Evolutionary conservation across 345 rosid species (phyloP).

Genomic region (Odontarrhena argentea): DNA sequence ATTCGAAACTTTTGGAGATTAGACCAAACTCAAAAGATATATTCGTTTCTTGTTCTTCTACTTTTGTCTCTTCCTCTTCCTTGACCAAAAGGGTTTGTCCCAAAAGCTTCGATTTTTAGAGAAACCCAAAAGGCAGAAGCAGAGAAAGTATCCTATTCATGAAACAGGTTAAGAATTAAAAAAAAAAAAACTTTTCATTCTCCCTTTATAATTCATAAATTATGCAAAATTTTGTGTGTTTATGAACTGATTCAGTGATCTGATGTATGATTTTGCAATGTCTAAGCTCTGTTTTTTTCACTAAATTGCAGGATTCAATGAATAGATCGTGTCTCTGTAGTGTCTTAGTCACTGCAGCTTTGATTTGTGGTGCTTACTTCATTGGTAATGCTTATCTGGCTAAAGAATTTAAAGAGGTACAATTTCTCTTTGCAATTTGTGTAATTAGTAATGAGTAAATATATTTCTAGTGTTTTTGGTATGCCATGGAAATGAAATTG

Average conservation of each 20-base stretch:
- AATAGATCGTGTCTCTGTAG: slow-evolving; percentile 61
- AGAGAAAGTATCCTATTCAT: slow-evolving; percentile 26
- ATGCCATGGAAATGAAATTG: no score
- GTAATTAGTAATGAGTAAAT: neutral
- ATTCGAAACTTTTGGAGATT: neutral
- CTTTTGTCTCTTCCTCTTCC: slow-evolving; percentile 37
- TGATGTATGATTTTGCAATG: no score
- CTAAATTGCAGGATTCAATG: slow-evolving; percentile 45
- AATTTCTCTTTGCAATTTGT: neutral
- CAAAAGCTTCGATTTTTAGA: slow-evolving; percentile 28
- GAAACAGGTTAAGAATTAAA: slow-evolving; percentile 40
- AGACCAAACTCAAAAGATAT: slow-evolving; percentile 19
- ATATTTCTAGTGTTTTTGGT: no score
- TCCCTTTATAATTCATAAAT: no score
- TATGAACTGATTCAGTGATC: no score
- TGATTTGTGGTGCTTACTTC: slow-evolving; percentile 66
- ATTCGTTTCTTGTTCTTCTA: slow-evolving; percentile 34
- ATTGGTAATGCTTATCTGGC: slow-evolving; percentile 49
- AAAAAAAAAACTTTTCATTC: no score
- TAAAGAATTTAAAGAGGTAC: slow-evolving; percentile 60
- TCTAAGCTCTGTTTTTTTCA: no score
- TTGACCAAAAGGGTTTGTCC: slow-evolving; percentile 26
- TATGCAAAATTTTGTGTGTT: no score
- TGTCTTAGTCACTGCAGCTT: slow-evolving; percentile 47
- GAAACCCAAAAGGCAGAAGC: slow-evolving; percentile 20